Conservation (phyloP, 305 asterid genomes). For the Fraxinus ornus region DNA sequence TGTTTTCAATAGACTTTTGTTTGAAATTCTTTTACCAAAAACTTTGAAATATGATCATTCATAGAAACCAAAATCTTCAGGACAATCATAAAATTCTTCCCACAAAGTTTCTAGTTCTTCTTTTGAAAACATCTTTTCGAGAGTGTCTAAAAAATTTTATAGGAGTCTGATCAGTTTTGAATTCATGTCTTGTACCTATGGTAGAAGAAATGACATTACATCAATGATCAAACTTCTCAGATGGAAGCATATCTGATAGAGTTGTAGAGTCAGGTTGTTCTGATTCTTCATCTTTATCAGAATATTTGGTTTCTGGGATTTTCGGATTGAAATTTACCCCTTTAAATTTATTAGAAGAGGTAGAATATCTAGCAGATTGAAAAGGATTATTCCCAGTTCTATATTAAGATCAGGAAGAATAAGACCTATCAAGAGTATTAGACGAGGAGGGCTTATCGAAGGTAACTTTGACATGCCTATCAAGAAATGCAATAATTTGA, state of each 20-base stretch:
- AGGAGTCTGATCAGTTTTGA: not conserved
- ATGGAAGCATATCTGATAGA: not conserved
- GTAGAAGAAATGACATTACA: not conserved
- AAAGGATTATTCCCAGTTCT: not conserved
- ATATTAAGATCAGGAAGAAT: not conserved
- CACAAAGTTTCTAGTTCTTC: not conserved
- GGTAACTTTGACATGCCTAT: not conserved
- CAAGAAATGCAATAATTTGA: not conserved
- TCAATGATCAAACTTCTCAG: not conserved
- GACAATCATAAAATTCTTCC: no score
- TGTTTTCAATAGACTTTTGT: no score
- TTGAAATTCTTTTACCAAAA: no score
- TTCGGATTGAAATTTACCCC: not conserved
- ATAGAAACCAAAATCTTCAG: no score
- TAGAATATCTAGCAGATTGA: not conserved
- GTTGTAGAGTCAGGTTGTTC: no score
- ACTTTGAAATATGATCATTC: no score
- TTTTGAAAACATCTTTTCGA: not conserved
- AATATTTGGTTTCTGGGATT: no score
- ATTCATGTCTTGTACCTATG: not conserved
- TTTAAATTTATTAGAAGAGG: not conserved
- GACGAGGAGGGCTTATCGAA: not conserved
- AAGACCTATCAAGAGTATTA: not conserved
- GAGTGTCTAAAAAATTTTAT: not conserved
- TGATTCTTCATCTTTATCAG: no score